Percentiles rank a stretch among this genome's conserved stretches.
phyloP scores from a whole-genome alignment of 2,329 filamentous ascomycete species.

The Diaporthe nobilis region DNA sequence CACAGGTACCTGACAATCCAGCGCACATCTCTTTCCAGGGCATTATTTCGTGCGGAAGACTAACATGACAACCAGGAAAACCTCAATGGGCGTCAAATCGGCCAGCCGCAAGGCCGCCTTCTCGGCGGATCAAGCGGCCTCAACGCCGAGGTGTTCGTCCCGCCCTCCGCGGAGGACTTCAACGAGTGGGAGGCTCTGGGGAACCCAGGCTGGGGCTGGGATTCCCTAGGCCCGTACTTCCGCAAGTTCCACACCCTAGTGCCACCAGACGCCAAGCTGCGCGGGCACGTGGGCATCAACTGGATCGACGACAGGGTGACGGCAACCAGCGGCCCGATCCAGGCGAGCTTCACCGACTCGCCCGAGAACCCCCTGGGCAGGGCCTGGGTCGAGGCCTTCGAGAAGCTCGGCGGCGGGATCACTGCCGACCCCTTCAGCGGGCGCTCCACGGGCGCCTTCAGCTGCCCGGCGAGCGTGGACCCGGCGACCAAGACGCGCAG shows the following conservation, averaged over 20 bases:
- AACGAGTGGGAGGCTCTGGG: not conserved
- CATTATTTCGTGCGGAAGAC: too few relatives aligned
- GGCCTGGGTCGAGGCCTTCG: conserved; percentile 27
- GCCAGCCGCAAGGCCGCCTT: conserved; percentile 23
- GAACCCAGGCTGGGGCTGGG: not conserved
- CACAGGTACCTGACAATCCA: not conserved
- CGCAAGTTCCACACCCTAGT: not conserved
- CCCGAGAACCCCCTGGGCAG: conserved; percentile 20
- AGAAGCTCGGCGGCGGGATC: not conserved
- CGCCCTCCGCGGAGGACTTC: not conserved
- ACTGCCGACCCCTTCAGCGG: conserved; percentile 6
- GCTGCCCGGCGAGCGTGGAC: conserved; percentile 8
- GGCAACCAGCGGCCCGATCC: not conserved
- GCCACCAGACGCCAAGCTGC: not conserved
- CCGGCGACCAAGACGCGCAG: not conserved
- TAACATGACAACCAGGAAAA: not conserved
- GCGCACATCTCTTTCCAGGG: too few relatives aligned
- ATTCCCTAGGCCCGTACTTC: not conserved
- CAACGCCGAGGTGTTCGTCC: conserved; percentile 8
- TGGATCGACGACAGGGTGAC: conserved; percentile 12
- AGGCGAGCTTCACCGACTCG: conserved; percentile 6
- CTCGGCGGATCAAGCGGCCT: not conserved
- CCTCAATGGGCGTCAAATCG: conserved; percentile 13
- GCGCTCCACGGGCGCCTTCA: not conserved
- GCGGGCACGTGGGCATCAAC: not conserved